Evolutionary conservation across 2,329 filamentous ascomycete species (phyloP), one percentile per base, ranked within the genome.

Genomic region (Erysiphe pulchra): DNA sequence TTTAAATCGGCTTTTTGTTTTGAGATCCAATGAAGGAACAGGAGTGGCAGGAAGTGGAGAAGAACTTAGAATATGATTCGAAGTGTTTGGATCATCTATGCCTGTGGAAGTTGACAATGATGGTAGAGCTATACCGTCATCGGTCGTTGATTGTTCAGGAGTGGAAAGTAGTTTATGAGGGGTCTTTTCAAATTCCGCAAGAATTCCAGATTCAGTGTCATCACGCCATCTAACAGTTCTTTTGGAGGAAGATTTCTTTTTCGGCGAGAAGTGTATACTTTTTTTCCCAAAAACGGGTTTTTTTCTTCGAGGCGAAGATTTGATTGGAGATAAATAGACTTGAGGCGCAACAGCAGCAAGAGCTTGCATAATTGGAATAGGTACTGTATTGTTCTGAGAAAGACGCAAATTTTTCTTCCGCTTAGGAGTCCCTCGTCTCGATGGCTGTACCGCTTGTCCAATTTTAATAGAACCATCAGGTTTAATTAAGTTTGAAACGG

Each of bases 171-270:
- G 60, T 56, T 77, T 80, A 59, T 85, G 72, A 1, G 90, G 87
- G 2, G 87, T 94, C 62, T 84, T 83, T 56, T 87, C 82, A 57
- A 87, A 94, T 58, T 95, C 90, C 11, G 81, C 85, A 47, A 95
- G 65, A 0, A 78, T 77, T 20, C 85, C 86, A 45, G 87, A 75
- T 56, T 92, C 80, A 2, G 78, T 83, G 54, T 95, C 90, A 55
- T 92, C 85, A 48, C 83, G 77, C 90, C 90, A 98, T 51, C 87
- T 74, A 6, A 98, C 87, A 41, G 71, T 77, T 49, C 86, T 73
- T 61, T 84, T 84, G 46, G 64, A 59, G 46, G 64, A 59, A 10
- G 72, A 69, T 60, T 77, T 78, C 62, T 81, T 76, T 62, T 82
- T 92, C 50, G 85, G 84, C 1, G 84, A 85, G 56, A 92, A 92